phyloP scores from a whole-genome alignment of 176 grass and related monocot species.

The Lolium perenne region DNA sequence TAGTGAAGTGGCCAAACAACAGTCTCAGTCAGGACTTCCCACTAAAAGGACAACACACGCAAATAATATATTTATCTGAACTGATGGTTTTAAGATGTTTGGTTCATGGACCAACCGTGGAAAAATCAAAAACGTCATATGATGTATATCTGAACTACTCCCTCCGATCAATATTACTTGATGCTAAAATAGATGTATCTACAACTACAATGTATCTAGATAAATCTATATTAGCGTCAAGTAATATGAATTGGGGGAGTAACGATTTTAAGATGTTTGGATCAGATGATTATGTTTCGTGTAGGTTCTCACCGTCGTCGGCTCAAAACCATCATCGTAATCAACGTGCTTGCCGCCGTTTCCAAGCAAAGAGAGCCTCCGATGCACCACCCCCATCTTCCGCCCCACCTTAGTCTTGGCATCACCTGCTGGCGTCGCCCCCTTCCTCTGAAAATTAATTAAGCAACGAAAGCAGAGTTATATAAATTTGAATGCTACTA shows the following conservation, averaged over 20 bases:
- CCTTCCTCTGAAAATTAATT: slow-evolving; percentile 39
- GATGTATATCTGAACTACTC: no score
- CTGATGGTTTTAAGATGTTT: no score
- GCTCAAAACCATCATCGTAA: not conserved
- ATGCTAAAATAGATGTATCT: no score
- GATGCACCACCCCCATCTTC: slow-evolving; percentile 27
- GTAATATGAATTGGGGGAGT: no score
- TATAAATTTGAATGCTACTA: not conserved
- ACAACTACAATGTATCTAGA: no score
- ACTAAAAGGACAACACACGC: not conserved
- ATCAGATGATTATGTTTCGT: not conserved
- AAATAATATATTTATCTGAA: no score
- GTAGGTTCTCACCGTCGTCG: slow-evolving; percentile 29
- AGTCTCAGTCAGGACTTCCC: not conserved
- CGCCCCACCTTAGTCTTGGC: slow-evolving; percentile 29
- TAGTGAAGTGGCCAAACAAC: not conserved
- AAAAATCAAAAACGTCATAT: not conserved
- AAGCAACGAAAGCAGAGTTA: not conserved
- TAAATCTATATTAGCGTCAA: no score
- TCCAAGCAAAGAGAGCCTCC: slow-evolving; percentile 31
- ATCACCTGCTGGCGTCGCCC: slow-evolving; percentile 17
- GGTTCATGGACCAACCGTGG: not conserved
- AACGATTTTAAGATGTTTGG: no score
- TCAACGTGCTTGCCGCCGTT: not conserved
- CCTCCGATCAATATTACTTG: no score